A percentile compares a stretch with the other conserved stretches of the same genome.
Conservation (phyloP, 163 green algal species). For the Smithsoniella earleae region DNA sequence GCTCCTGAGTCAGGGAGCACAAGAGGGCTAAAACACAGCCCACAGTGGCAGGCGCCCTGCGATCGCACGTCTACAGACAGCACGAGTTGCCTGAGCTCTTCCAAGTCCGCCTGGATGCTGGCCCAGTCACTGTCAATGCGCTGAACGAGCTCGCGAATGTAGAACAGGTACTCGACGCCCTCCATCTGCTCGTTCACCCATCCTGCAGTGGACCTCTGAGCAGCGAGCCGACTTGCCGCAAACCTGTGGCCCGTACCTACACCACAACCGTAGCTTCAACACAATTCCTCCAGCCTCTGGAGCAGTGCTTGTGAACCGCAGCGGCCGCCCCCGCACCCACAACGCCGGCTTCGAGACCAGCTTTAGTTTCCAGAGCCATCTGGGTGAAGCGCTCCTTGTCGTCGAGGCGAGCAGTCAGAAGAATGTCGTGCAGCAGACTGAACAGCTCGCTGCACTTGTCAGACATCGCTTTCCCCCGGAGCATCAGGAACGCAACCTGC, state of each 20-base stretch:
- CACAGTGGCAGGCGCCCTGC: too few species aligned
- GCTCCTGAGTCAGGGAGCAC: too few species aligned
- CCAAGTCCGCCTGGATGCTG: slow-evolving; percentile 63
- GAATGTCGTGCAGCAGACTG: slow-evolving; percentile 68
- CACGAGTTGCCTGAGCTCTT: slow-evolving; percentile 50
- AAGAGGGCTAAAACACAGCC: too few species aligned
- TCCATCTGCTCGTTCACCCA: slow-evolving; percentile 80
- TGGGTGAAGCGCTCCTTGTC: slow-evolving; percentile 87
- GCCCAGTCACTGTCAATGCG: slow-evolving; percentile 84
- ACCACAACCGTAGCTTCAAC: slow-evolving; percentile 35
- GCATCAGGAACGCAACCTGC: slow-evolving; percentile 39
- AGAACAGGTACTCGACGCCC: slow-evolving; percentile 82
- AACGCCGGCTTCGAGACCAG: slow-evolving; percentile 63
- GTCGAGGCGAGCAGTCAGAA: slow-evolving; percentile 73
- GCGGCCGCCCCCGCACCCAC: too few species aligned
- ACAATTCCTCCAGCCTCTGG: neutral
- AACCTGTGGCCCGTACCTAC: slow-evolving; percentile 68
- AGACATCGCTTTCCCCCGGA: slow-evolving; percentile 79
- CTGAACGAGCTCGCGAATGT: slow-evolving; percentile 70
- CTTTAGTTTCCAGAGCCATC: slow-evolving; percentile 92
- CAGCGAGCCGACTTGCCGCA: slow-evolving; percentile 72
- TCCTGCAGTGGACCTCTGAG: slow-evolving; percentile 72
- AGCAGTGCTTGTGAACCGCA: neutral
- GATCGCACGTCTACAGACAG: slow-evolving; percentile 28
- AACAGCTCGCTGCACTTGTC: slow-evolving; percentile 75